phyloP scores from a whole-genome alignment of 208 protist species.

The Spongospora subterranea region DNA sequence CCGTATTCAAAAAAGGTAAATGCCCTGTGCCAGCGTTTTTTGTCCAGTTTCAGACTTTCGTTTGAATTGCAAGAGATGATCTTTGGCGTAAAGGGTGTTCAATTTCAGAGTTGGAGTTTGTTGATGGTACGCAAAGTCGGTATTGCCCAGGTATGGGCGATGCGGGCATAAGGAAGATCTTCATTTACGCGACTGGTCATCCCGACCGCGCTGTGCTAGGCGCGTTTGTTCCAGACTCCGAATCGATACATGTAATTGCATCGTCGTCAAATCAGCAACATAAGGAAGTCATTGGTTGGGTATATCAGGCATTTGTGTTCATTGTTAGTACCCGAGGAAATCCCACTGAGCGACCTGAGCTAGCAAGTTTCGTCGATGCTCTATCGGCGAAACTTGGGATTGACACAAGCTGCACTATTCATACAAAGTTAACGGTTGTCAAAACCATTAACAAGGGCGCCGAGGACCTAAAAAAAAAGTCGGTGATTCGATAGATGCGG shows the following conservation, averaged over 20 bases:
- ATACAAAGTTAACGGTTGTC: neutral
- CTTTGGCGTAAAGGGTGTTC: neutral
- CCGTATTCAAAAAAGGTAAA: neutral
- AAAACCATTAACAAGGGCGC: neutral
- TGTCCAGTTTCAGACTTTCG: neutral
- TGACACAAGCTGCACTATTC: too few relatives aligned
- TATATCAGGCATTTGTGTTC: neutral
- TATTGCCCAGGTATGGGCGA: neutral
- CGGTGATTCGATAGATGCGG: too few relatives aligned
- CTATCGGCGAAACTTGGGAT: neutral
- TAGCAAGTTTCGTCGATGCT: neutral
- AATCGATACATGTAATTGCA: neutral
- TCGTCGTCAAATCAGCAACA: neutral
- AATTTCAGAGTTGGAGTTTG: neutral
- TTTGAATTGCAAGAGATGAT: neutral
- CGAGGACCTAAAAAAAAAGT: neutral
- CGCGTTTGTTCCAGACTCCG: neutral
- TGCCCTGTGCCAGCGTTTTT: neutral
- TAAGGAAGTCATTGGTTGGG: neutral
- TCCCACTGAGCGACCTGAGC: constrained; percentile 1
- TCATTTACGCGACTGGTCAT: neutral
- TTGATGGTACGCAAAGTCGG: neutral
- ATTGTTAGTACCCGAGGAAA: neutral
- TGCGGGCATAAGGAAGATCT: neutral
- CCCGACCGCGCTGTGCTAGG: neutral